Conservation (phyloP, 2,329 filamentous ascomycete genomes). For the Xylaria sp. region DNA sequence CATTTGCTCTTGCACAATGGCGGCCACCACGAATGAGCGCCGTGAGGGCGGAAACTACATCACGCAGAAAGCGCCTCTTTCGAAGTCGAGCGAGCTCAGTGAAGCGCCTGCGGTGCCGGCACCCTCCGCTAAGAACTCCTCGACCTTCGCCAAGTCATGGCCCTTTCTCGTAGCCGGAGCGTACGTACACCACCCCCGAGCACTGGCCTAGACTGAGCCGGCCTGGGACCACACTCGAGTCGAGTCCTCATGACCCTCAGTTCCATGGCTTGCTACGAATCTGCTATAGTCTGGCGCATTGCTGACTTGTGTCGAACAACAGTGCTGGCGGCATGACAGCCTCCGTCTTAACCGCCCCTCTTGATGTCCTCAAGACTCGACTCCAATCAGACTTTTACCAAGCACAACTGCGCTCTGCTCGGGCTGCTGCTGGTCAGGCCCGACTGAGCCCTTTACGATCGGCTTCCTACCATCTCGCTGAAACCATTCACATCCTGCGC, state of each 20-base stretch:
- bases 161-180: conserved; percentile 88
- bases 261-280: too few species aligned
- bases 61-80: conserved; percentile 33
- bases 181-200: conserved; percentile 45
- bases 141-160: conserved; percentile 71
- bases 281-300: background rate
- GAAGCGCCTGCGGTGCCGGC: conserved; percentile 45
- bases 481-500: conserved; percentile 80
- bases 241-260: too few species aligned
- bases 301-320: conserved; percentile 14
- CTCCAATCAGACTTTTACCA: conserved; percentile 95
- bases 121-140: conserved; percentile 35
- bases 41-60: conserved; percentile 17
- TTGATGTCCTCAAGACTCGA: conserved; percentile 90
- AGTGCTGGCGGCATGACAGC: conserved; percentile 88
- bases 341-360: conserved; percentile 84
- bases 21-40: conserved; percentile 16
- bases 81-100: conserved; percentile 59
- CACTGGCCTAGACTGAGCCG: background rate
- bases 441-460: conserved; percentile 60
- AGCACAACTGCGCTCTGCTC: conserved; percentile 65
- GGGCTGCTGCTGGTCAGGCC: conserved; percentile 53
- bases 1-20: conserved; percentile 22
- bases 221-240: background rate
- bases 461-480: conserved; percentile 68